These are phyloP conservation scores for Rhizopogon sp. DNA, from an alignment of 768 basidiomycete genomes.

Conservation along the genomic window DNA sequence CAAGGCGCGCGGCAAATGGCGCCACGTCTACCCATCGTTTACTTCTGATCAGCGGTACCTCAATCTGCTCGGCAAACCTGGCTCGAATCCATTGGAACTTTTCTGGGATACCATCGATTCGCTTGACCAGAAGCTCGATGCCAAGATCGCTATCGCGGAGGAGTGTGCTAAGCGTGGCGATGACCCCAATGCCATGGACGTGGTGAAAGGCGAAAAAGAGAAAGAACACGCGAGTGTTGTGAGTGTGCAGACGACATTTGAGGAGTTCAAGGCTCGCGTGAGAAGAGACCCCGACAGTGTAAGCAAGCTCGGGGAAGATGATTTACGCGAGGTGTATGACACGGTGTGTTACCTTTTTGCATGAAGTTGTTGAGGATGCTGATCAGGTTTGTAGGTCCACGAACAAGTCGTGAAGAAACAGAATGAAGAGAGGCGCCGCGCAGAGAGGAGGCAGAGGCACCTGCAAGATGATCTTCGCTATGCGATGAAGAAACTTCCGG, in stretches of 20 bases:
- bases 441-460: conserved; percentile 81
- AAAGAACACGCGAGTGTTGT: conserved; percentile 34
- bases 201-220: conserved; percentile 16
- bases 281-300: conserved; percentile 50
- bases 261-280: conserved; percentile 56
- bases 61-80: conserved; percentile 85
- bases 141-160: conserved; percentile 67
- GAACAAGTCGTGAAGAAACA: conserved; percentile 67
- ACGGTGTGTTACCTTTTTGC: conserved; percentile 42
- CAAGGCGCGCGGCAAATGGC: conserved; percentile 87
- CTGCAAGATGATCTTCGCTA: conserved; percentile 95
- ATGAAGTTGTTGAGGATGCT: background rate
- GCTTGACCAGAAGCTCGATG: conserved; percentile 81
- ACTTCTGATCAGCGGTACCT: conserved; percentile 79
- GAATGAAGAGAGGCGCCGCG: conserved; percentile 81
- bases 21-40: conserved; percentile 77
- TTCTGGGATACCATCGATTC: conserved; percentile 93
- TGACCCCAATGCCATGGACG: conserved; percentile 35
- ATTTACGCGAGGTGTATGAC: conserved; percentile 53
- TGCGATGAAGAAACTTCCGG: conserved; percentile 85
- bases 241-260: conserved; percentile 55
- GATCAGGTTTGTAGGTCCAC: conserved; percentile 49
- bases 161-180: conserved; percentile 46
- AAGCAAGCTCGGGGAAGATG: conserved; percentile 43
- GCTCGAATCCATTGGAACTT: conserved; percentile 91